Conservation (phyloP, 2,329 filamentous ascomycete species). For the Parastagonospora avenae region DNA sequence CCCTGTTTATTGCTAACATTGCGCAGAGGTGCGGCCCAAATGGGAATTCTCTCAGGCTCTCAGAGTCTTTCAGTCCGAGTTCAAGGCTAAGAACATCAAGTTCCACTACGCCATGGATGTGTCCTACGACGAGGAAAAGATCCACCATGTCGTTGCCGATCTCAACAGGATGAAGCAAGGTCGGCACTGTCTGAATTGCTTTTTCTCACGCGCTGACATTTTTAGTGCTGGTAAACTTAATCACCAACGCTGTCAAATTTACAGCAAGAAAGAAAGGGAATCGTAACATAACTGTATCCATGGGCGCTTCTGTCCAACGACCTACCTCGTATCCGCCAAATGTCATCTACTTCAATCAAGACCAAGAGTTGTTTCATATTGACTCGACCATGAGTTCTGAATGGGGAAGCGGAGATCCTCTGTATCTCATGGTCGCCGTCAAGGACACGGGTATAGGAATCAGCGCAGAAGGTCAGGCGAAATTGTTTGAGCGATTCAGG, state of each 20-base stretch:
- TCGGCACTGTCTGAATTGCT: too few relatives aligned
- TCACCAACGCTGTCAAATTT: slow-evolving; percentile 57
- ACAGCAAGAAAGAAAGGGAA: slow-evolving; percentile 47
- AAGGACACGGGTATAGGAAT: slow-evolving; percentile 53
- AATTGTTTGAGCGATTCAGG: slow-evolving; percentile 51
- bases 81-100: slow-evolving; percentile 44
- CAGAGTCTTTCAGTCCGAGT: slow-evolving; percentile 49
- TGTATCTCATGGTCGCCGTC: slow-evolving; percentile 54
- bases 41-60: slow-evolving; percentile 46
- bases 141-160: slow-evolving; percentile 48
- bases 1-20: slow-evolving; percentile 1
- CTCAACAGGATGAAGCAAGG: slow-evolving; percentile 47
- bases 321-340: slow-evolving; percentile 51
- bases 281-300: slow-evolving; percentile 48
- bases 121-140: slow-evolving; percentile 44
- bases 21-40: slow-evolving; percentile 37
- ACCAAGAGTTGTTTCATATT: slow-evolving; percentile 44
- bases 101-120: slow-evolving; percentile 50
- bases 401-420: slow-evolving; percentile 47
- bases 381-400: slow-evolving; percentile 49
- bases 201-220: slow-evolving; percentile 9
- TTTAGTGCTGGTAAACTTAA: slow-evolving; percentile 48
- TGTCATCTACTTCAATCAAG: slow-evolving; percentile 51
- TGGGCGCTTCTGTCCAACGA: slow-evolving; percentile 46
- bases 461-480: slow-evolving; percentile 45